Percentiles rank a stretch among this genome's conserved stretches.
These are phyloP conservation scores for Trichoderma orchidacearum DNA, from an alignment of 495 filamentous ascomycete species.

Conservation along the genomic window DNA sequence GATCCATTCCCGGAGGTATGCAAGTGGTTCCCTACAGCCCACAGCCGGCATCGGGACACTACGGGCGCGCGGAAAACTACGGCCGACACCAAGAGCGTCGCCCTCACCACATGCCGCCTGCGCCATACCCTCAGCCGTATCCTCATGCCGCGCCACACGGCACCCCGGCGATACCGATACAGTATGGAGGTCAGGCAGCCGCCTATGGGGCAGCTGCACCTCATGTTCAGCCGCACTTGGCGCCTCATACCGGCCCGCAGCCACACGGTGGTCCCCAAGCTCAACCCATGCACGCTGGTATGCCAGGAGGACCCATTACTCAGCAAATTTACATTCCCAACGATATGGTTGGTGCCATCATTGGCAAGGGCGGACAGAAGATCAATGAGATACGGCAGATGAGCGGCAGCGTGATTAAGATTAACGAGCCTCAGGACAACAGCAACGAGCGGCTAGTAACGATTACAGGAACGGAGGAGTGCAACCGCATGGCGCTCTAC, in stretches of 20 bases:
- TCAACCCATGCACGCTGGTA: constrained; percentile 54
- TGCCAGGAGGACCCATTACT: constrained; percentile 78
- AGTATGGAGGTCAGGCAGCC: constrained; percentile 41
- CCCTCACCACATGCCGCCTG: constrained; percentile 40
- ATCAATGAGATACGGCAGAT: constrained; percentile 98
- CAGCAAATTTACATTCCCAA: constrained; percentile 99
- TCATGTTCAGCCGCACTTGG: constrained; percentile 61
- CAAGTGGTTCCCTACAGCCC: constrained; percentile 93
- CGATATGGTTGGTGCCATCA: constrained; percentile 98
- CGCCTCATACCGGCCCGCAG: constrained; percentile 34
- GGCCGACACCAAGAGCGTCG: constrained; percentile 60
- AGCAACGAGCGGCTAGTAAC: constrained; percentile 96
- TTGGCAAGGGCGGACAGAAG: constrained; percentile 96
- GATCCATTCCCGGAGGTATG: constrained; percentile 90
- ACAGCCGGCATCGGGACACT: constrained; percentile 81
- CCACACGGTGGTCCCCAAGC: constrained; percentile 32
- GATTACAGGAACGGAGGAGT: constrained; percentile 93
- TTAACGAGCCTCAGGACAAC: constrained; percentile 98
- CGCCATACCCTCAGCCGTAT: constrained; percentile 58
- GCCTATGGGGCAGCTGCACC: constrained; percentile 53
- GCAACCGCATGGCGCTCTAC: constrained; percentile 97
- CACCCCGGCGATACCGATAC: constrained; percentile 54
- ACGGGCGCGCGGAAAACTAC: constrained; percentile 80
- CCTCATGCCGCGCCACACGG: constrained; percentile 46
- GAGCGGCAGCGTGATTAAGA: constrained; percentile 97